Evolutionary conservation across 139 green algal genomes (phyloP), one percentile per base, ranked within the genome.

Genomic region (Chlorella vulgaris): DNA sequence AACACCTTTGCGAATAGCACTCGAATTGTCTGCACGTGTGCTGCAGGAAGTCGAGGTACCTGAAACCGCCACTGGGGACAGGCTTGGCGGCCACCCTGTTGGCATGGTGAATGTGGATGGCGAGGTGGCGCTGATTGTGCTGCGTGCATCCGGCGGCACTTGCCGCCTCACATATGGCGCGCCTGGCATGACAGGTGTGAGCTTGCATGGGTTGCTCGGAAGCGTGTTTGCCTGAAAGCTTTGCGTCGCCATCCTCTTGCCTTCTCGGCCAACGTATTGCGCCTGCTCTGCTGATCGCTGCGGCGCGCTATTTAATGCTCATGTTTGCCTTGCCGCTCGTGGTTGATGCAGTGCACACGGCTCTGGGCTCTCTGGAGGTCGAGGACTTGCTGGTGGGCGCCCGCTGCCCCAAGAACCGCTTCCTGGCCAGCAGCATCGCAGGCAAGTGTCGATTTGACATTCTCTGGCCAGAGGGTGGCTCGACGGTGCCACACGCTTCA

Each of bases 371-470:
- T 1, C 84, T 94, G 38, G 86, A 94, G 75, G 89, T 97, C 19
- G 86, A 94, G 15, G 94, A 98, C 68, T 50, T 91, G 66, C 84
- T 98, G 29, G 83, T 94, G 62, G 93, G 88, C 5, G 29, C 66
- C 0, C 69, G 78, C 7, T 79, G 80, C 74, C 39, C 66, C 19
- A 50, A 66, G 40, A 68, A 80, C 40, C 50, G 81, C 29, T 84
- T 86, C 76, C 67, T 91, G 39, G 86, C 87, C 7, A 39, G 81
- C 55, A 86, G 81, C 76, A 61, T 36, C 22, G 35, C 36, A 26
- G 73, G 73, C 33, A 19, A n/a, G 71, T 77, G 18, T 15, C 19
- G n/a, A n/a, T n/a, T n/a, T n/a, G n/a, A n/a, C n/a, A n/a, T 38
- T 10, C 21, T 40, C 1, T 53, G 13, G 22, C 29, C 60, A 67